Base-by-base conservation (phyloP, 1,284 basidiomycete species). In the Testicularia cyperi region DNA sequence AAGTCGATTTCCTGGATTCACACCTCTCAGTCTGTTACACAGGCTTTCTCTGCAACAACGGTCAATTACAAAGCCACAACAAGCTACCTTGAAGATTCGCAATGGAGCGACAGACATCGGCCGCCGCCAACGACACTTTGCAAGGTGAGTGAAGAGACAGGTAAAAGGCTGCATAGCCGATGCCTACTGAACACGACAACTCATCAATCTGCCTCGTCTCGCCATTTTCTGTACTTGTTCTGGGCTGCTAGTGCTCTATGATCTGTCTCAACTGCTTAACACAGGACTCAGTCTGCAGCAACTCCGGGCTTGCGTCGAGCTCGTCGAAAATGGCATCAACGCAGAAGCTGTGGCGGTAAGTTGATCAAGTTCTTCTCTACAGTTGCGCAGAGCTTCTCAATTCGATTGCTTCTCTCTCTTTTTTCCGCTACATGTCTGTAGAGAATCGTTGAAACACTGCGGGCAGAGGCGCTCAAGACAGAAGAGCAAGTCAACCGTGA, bases 321-420 rank as follows among this genome's bases (percentile, higher is more conserved):
- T 91, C 83, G 87, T 91, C 68, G 88, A 91, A 74, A 85, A 83
- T 57, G 88, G 88, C 6, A 86, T 87, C 29, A 89, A 88, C 68
- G 86, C 88, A 5, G 88, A 90, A 68, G 88, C 88, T 2, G 80
- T 91, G 38, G 88, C 88, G 63, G 88, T 90, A 71, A 56, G 85
- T 82, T 7, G 26, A 3, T 22, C n/a, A n/a, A n/a, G n/a, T n/a
- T n/a, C n/a, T n/a, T n/a, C n/a, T n/a, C n/a, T n/a, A n/a, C n/a
- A n/a, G n/a, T n/a, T n/a, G n/a, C n/a, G 22, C 20, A 13, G 26
- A 25, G 3, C 39, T 36, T 24, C 23, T 16, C 13, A 15, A 12
- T 25, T 10, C 8, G 8, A 19, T 14, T 12, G 6, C 12, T 15
- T 20, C 13, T 10, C 23, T 31, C 24, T 6, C 27, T 19, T 22